Conservation (phyloP, 495 filamentous ascomycete genomes). For the Cercophora sp. region DNA sequence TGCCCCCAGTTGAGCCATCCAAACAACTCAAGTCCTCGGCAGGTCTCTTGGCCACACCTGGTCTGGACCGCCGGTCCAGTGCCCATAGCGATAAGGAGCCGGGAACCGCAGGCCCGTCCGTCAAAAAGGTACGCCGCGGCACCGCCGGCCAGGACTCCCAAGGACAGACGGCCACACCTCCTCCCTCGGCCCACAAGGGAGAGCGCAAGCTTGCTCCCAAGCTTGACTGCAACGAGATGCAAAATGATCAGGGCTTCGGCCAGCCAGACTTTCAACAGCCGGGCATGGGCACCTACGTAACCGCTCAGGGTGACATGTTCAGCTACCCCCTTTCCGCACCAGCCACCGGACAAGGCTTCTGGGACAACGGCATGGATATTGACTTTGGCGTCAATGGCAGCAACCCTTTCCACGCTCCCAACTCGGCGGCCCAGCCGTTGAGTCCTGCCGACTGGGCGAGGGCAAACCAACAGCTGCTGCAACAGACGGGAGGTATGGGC, state of each 20-base stretch:
- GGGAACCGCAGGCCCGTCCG: conserved; percentile 24
- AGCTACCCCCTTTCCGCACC: conserved; percentile 68
- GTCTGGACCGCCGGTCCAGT: conserved; percentile 24
- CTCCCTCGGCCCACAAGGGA: conserved; percentile 47
- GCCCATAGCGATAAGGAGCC: conserved; percentile 19
- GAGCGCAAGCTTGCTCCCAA: conserved; percentile 51
- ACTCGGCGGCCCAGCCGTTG: conserved; percentile 33
- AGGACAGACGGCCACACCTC: conserved; percentile 49
- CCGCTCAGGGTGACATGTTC: conserved; percentile 48
- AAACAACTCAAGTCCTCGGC: conserved; percentile 55
- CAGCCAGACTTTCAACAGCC: conserved; percentile 44
- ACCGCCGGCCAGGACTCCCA: conserved; percentile 31
- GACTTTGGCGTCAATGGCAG: conserved; percentile 43
- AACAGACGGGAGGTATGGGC: conserved; percentile 32
- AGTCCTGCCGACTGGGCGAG: conserved; percentile 49
- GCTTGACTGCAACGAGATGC: conserved; percentile 45
- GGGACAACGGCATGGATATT: conserved; percentile 67
- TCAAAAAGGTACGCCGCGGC: conserved; percentile 39
- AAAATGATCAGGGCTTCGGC: conserved; percentile 47
- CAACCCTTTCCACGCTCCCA: conserved; percentile 33
- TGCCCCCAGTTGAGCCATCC: conserved; percentile 56
- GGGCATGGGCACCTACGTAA: conserved; percentile 35
- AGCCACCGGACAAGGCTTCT: conserved; percentile 66
- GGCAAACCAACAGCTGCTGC: conserved; percentile 44
- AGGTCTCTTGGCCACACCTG: conserved; percentile 37